Base-by-base conservation (phyloP, 2,329 filamentous ascomycete species). In the Aspergillus fischeri region DNA sequence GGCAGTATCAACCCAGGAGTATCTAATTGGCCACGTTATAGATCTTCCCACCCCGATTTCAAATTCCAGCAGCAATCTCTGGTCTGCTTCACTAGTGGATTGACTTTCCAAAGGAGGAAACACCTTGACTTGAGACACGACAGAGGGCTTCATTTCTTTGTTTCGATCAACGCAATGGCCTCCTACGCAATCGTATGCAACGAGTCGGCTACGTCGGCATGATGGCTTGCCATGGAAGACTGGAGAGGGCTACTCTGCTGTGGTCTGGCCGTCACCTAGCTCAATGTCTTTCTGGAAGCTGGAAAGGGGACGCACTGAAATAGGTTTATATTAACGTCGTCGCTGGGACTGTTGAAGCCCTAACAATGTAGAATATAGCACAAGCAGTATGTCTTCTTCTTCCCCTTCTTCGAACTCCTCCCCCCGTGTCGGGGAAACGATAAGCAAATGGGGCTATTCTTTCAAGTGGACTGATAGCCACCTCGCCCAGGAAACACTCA, bases 381-480 rank as follows among this genome's bases (percentile, higher is more conserved):
- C 10, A 21, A 47, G 10, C 44, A 47, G 21, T 24, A 47, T 47
- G 44, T 47, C 44, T 24, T 24, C 44, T 47, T 11, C 10, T 14
- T 24, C n/a, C 3, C 25, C 21, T 6, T 44, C 4, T 21, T 11
- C 4, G 0, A 2, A 11, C 11, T 11, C 21, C 25, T 20, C 11
- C 38, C 55, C 49, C 20, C 4, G 52, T 25, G 9, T 44, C 10
- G 58, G 60, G 10, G 56, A 59, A 7, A 52, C n/a, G 9, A 35
- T 60, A 20, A 54, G 20, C 25, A 58, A 60, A 54, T 64, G 61
- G 59, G 61, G 59, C 8, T 64, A 63, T 38, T 57, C 47, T 1
- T 64, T 64, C 47, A 44, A 28, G n/a, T 63, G 59, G 60, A 64
- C 59, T 17, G 47, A 60, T 24, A 42, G 49, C 14, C 61, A 63